Conservation (phyloP, 2,329 filamentous ascomycete species). For the Aspergillus intermedius region DNA sequence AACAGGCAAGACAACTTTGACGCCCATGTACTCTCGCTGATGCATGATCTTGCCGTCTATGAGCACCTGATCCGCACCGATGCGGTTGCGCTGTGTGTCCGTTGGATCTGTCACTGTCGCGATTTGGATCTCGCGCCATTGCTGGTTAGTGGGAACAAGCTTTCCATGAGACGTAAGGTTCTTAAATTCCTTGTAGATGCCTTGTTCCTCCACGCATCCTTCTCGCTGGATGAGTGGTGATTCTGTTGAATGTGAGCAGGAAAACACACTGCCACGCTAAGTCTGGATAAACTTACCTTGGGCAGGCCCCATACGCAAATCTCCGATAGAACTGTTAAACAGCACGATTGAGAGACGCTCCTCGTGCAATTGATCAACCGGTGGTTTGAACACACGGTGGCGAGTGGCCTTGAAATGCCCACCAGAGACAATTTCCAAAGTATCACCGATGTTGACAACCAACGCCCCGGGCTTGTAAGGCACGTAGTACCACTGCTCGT, state of each 20-base stretch:
- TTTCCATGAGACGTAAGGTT: conserved; percentile 34
- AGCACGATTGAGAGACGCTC: conserved; percentile 32
- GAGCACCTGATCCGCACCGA: conserved; percentile 39
- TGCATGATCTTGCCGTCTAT: conserved; percentile 43
- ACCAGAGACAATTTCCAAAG: conserved; percentile 41
- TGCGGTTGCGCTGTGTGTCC: conserved; percentile 34
- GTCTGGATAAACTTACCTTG: conserved; percentile 9
- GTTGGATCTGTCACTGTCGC: conserved; percentile 40
- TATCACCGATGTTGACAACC: conserved; percentile 46
- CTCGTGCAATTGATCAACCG: conserved; percentile 29
- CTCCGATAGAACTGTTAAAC: conserved; percentile 43
- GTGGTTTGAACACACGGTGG: conserved; percentile 40
- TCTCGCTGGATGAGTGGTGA: conserved; percentile 37
- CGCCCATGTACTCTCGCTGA: conserved; percentile 43
- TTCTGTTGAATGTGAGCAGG: conserved; percentile 7
- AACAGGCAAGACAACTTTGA: conserved; percentile 41
- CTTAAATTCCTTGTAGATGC: conserved; percentile 44
- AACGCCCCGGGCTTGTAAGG: conserved; percentile 39
- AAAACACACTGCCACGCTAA: not conserved
- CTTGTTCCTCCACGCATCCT: conserved; percentile 39
- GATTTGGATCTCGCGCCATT: conserved; percentile 49
- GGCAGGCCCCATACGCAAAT: conserved; percentile 39
- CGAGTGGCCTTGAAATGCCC: conserved; percentile 44
- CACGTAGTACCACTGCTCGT: conserved; percentile 44
- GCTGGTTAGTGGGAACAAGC: conserved; percentile 40